Conservation (phyloP, 202 grass and related monocot species). For the Cymbopogon flexuosus region DNA sequence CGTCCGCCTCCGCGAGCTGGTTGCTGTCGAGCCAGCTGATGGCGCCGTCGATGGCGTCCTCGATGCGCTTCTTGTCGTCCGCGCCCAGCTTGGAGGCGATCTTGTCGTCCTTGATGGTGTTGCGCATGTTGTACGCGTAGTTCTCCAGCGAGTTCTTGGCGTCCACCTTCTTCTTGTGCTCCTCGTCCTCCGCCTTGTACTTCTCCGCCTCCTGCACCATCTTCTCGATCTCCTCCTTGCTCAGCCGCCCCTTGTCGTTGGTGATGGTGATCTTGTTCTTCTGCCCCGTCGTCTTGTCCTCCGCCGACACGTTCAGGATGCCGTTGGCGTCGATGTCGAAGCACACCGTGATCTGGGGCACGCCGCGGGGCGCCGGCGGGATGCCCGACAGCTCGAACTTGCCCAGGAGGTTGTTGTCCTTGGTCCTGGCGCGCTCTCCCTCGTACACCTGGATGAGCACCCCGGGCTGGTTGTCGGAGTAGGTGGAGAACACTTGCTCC, state of each 20-base stretch:
- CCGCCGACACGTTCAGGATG: slow-evolving; percentile 75
- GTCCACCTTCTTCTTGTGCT: neutral
- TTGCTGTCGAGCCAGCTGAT: slow-evolving; percentile 35
- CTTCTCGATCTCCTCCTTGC: slow-evolving; percentile 96
- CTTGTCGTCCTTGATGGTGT: slow-evolving; percentile 88
- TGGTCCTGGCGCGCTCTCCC: slow-evolving; percentile 73
- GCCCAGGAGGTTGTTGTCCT: too few species aligned
- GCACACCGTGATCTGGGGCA: slow-evolving; percentile 69
- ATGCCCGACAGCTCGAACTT: too few species aligned
- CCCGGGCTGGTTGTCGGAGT: slow-evolving; percentile 77
- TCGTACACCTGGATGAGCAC: slow-evolving; percentile 86
- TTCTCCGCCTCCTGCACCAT: slow-evolving; percentile 66
- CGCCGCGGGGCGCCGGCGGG: too few species aligned
- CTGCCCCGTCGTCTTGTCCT: slow-evolving; percentile 88
- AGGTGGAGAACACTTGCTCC: slow-evolving; percentile 89
- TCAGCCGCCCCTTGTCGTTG: slow-evolving; percentile 79
- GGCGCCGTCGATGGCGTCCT: neutral
- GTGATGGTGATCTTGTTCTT: slow-evolving; percentile 97
- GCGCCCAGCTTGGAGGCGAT: slow-evolving; percentile 69
- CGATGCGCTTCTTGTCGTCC: neutral
- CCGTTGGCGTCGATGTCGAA: slow-evolving; percentile 97
- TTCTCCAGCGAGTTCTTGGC: neutral
- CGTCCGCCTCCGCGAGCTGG: slow-evolving; percentile 40
- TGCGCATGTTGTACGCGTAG: slow-evolving; percentile 87
- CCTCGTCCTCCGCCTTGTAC: neutral